Base-by-base conservation (phyloP, 352 stramenopile genomes). In the Globisporangium emineosum region DNA sequence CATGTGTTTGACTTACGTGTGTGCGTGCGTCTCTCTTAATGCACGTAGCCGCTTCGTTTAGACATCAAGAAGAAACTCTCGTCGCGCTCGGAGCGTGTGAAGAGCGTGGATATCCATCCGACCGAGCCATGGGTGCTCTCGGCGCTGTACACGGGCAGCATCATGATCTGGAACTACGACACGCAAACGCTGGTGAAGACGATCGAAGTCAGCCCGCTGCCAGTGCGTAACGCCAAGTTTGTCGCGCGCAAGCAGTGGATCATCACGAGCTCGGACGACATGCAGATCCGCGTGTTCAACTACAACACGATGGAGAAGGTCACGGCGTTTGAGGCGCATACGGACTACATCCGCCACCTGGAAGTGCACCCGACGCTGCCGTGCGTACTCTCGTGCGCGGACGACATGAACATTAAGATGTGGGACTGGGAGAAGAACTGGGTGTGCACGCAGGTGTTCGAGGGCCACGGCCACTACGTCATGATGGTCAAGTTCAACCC, bases 401-500 rank as follows among this genome's bases (percentile, higher is more conserved):
- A 99, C 77, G 98, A 99, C 78, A 99, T 99, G 96, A 98, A 81
- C 29, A 98, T 99, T 80, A 99, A 99, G 76, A 89, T 99, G 33
- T 99, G 97, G 97, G 96, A 99, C 81, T 99, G 97, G 96, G 82
- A 93, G 51, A 90, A 91, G 70, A 88, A 79, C 64, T 96, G 87
- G 67, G 49, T 67, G 7, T 93, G 83, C 69, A 80, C 79, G 42
- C 86, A 95, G 55, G 77, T 90, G 3, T 96, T 93, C 54, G 89
- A 96, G 65, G 89, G 97, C 53, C 98, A 99, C 78, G 86, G 87
- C 2, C 97, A 99, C 77, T 99, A 99, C 74, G 97, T 99, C 57
- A 99, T 99, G 98, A 98, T 98, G 93, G 94, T 98, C 65, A 98
- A 98, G 76, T 99, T 99, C 79, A 99, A 99, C 82, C 97, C 96